phyloP scores from a whole-genome alignment of 768 basidiomycete species.

The Leucogyrophana mollusca region DNA sequence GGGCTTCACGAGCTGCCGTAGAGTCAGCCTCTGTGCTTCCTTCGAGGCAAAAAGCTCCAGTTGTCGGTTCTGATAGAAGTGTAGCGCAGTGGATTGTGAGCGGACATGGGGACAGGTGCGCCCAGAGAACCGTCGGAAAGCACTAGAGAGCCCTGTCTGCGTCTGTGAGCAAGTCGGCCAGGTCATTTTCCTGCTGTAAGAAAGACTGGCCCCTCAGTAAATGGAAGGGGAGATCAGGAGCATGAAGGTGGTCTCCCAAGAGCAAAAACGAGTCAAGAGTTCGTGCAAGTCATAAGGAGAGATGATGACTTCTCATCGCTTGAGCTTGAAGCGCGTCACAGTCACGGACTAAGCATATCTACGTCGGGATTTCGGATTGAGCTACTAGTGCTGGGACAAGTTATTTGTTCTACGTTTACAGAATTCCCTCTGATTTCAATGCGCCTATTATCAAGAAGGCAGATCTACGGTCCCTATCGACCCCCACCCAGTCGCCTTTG shows the following conservation, averaged over 20 bases:
- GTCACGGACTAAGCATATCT: too few species aligned
- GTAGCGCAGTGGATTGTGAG: conserved; percentile 40
- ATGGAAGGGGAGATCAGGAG: too few species aligned
- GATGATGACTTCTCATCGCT: too few species aligned
- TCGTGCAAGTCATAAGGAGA: background rate
- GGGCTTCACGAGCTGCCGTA: conserved; percentile 70
- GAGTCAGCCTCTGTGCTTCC: conserved; percentile 66
- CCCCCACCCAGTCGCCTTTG: conserved; percentile 72
- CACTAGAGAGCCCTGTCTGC: conserved; percentile 1
- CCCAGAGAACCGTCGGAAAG: background rate
- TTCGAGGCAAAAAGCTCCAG: conserved; percentile 78
- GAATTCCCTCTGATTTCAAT: conserved; percentile 66
- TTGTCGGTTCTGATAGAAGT: conserved; percentile 83
- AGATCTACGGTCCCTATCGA: conserved; percentile 76
- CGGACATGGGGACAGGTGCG: conserved; percentile 18
- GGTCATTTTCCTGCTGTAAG: conserved; percentile 21
- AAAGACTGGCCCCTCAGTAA: background rate
- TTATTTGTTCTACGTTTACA: conserved; percentile 30
- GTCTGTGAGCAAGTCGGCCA: conserved; percentile 11
- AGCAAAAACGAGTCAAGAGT: conserved; percentile 1
- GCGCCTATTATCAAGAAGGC: conserved; percentile 80
- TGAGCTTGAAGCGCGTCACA: too few species aligned
- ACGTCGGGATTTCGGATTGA: too few species aligned
- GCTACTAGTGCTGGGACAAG: too few species aligned
- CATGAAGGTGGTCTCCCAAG: background rate